phyloP scores from a whole-genome alignment of 75 land plant genomes.

The Isoetes taiwanensis region DNA sequence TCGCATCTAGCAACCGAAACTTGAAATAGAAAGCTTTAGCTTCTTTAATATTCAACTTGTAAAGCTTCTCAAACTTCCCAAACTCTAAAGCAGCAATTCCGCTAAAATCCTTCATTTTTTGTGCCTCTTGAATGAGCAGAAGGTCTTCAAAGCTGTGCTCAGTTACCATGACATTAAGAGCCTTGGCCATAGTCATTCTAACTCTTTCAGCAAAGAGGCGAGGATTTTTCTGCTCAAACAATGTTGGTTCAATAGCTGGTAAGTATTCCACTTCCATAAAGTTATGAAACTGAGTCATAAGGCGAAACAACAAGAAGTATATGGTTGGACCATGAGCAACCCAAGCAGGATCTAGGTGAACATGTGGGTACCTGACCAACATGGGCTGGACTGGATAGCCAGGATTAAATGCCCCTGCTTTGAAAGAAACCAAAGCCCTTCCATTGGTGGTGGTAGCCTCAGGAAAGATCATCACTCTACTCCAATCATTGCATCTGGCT shows the following conservation, averaged over 20 bases:
- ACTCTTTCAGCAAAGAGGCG: constrained; percentile 14
- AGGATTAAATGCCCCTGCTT: constrained; percentile 21
- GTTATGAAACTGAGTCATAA: constrained; percentile 27
- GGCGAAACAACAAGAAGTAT: constrained; percentile 13
- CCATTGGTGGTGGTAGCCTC: constrained; percentile 30
- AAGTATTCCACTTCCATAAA: constrained; percentile 26
- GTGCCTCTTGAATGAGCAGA: constrained; percentile 11
- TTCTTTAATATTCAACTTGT: constrained; percentile 11
- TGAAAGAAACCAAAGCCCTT: constrained; percentile 13
- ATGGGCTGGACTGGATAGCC: constrained; percentile 22
- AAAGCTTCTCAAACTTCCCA: constrained; percentile 15
- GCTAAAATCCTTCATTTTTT: constrained; percentile 9
- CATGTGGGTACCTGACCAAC: constrained; percentile 19
- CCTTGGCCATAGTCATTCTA: constrained; percentile 15
- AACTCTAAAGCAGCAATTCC: constrained; percentile 10
- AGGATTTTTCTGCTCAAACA: constrained; percentile 12
- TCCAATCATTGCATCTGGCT: constrained; percentile 23
- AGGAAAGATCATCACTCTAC: constrained; percentile 22
- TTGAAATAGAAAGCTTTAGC: constrained; percentile 14
- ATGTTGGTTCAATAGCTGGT: constrained; percentile 12
- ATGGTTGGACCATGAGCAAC: constrained; percentile 13
- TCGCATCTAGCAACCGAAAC: constrained; percentile 9
- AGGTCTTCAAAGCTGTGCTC: constrained; percentile 20
- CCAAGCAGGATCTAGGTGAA: constrained; percentile 22
- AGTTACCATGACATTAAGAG: constrained; percentile 16